phyloP scores from a whole-genome alignment of 2,329 filamentous ascomycete genomes.

The Bipolaris cookei region DNA sequence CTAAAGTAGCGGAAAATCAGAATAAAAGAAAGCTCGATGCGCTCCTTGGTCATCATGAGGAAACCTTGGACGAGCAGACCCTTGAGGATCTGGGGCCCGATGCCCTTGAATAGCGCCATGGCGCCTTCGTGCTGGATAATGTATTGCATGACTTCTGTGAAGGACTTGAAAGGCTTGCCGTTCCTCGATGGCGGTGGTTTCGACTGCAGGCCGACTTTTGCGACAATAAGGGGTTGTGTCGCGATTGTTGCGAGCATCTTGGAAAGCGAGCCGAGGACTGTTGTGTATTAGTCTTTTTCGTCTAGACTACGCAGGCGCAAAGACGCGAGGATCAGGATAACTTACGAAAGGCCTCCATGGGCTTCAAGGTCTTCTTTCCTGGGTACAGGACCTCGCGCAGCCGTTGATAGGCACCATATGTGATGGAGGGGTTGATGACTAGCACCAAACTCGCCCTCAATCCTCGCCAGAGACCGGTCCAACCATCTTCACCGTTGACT shows the following conservation, averaged over 20 bases:
- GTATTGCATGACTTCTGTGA: conserved; percentile 92
- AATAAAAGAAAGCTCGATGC: conserved; percentile 88
- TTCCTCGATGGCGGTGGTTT: conserved; percentile 82
- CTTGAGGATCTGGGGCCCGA: conserved; percentile 91
- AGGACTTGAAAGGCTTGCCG: conserved; percentile 91
- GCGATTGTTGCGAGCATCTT: conserved; percentile 89
- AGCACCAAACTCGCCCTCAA: conserved; percentile 94
- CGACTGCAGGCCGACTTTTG: conserved; percentile 95
- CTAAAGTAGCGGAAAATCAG: conserved; percentile 83
- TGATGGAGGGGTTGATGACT: conserved; percentile 95
- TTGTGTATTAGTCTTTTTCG: conserved; percentile 13
- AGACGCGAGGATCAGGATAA: conserved; percentile 29
- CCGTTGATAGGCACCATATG: conserved; percentile 94
- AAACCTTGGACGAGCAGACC: conserved; percentile 92
- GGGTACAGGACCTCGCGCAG: conserved; percentile 80
- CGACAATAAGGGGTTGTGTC: conserved; percentile 95
- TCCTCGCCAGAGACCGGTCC: conserved; percentile 89
- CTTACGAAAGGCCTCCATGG: conserved; percentile 91
- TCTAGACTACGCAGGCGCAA: not conserved
- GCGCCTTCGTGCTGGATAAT: conserved; percentile 88
- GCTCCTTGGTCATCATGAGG: conserved; percentile 99
- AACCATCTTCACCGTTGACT: conserved; percentile 86
- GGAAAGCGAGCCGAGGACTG: conserved; percentile 89
- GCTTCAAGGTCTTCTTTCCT: conserved; percentile 74
- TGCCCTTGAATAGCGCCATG: conserved; percentile 91